These are phyloP conservation scores for Calocera cornea DNA, from an alignment of 768 basidiomycete genomes.

Conservation along the genomic window DNA sequence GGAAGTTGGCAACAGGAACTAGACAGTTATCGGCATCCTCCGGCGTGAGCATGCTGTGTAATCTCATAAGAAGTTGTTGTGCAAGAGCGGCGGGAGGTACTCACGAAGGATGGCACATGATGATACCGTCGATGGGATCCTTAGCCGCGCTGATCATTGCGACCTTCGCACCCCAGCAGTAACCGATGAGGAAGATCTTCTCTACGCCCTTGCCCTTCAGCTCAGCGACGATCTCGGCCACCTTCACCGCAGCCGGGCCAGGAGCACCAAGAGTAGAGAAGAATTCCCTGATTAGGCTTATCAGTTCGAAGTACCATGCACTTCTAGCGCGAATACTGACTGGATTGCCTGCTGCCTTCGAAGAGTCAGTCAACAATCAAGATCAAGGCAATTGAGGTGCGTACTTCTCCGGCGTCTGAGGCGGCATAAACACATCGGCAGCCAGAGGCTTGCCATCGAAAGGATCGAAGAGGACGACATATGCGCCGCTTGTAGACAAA, in stretches of 20 bases:
- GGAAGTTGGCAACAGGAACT: conserved; percentile 43
- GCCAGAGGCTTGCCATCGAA: conserved; percentile 4
- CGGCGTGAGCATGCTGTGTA: conserved; percentile 35
- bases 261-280: neutral
- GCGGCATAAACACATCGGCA: neutral
- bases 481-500: neutral
- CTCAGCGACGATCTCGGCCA: neutral
- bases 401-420: neutral
- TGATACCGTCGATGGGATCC: conserved; percentile 29
- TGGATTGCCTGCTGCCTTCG: neutral
- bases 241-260: neutral
- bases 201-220: neutral
- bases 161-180: conserved; percentile 23
- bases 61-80: neutral
- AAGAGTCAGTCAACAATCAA: neutral
- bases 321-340: neutral
- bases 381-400: neutral
- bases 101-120: conserved; percentile 47
- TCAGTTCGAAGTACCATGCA: neutral
- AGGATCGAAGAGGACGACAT: neutral
- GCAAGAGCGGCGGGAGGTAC: neutral
- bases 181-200: conserved; percentile 7
- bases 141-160: conserved; percentile 27
- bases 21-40: conserved; percentile 38
- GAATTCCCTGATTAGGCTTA: neutral